phyloP scores from a whole-genome alignment of 495 filamentous ascomycete species.

The Daldinia childiae region DNA sequence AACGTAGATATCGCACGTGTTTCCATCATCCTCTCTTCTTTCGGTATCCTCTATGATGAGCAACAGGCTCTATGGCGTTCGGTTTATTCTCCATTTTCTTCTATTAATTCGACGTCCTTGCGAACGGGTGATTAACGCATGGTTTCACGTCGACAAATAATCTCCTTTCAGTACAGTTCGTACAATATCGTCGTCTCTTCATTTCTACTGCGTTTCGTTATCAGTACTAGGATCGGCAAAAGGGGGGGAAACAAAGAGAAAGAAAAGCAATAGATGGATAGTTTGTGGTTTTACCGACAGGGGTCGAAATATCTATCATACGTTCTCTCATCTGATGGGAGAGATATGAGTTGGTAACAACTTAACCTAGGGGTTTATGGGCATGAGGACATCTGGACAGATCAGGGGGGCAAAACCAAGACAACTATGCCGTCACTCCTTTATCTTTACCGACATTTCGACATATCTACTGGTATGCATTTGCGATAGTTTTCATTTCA shows the following conservation, averaged over 20 bases:
- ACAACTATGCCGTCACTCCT: neutral
- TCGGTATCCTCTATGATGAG: neutral
- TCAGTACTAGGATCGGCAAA: neutral
- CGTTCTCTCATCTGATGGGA: neutral
- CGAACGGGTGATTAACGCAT: neutral
- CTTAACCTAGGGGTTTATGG: neutral
- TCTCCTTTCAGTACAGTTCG: neutral
- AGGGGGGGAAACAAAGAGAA: neutral
- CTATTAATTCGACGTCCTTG: neutral
- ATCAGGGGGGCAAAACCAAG: neutral
- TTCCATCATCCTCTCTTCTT: neutral
- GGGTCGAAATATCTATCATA: neutral
- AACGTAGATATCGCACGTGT: neutral
- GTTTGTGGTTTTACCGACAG: neutral
- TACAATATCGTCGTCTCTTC: neutral
- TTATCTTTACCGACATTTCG: neutral
- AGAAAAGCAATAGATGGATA: neutral
- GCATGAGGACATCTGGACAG: neutral
- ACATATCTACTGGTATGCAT: neutral
- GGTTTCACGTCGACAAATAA: neutral
- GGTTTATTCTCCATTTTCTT: slow-evolving; percentile 2
- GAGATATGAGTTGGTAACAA: neutral
- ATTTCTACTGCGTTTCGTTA: neutral
- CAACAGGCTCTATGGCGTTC: neutral
- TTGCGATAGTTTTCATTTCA: neutral